Evolutionary conservation across 441 rosid genomes (phyloP).

Genomic region (Omphalea diandra): DNA sequence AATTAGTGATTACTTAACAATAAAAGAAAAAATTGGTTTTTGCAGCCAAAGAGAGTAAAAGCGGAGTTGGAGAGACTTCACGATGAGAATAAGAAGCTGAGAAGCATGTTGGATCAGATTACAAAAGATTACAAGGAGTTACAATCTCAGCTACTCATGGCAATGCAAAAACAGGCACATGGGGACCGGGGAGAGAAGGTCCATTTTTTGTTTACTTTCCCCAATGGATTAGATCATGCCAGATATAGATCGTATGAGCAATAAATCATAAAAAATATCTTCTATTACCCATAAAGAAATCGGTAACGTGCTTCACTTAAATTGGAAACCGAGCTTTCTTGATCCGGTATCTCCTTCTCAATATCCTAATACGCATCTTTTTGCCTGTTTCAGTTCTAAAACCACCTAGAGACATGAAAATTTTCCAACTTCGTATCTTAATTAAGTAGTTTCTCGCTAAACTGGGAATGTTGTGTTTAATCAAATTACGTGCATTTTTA

Average conservation of each 20-base stretch:
- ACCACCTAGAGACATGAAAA: conserved; percentile 12
- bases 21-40: neutral
- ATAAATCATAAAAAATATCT: too few species aligned
- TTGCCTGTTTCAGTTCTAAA: conserved; percentile 19
- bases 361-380: conserved; percentile 12
- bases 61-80: conserved; percentile 51
- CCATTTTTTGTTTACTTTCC: conserved; percentile 6
- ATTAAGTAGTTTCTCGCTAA: neutral
- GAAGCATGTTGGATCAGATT: conserved; percentile 54
- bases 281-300: conserved; percentile 22
- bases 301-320: conserved; percentile 39
- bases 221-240: too few species aligned
- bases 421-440: neutral
- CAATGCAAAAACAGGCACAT: conserved; percentile 55
- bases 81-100: conserved; percentile 66
- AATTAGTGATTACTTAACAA: too few species aligned
- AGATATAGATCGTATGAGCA: too few species aligned
- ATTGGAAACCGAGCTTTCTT: conserved; percentile 35
- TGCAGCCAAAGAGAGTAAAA: conserved; percentile 42
- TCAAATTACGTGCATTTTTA: neutral
- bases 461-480: neutral
- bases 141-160: conserved; percentile 56
- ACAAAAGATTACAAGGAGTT: conserved; percentile 50
- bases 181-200: conserved; percentile 45
- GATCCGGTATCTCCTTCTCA: conserved; percentile 22